Evolutionary conservation across 257 asterid genomes (phyloP).

Genomic region (Solanum stenotomum): DNA sequence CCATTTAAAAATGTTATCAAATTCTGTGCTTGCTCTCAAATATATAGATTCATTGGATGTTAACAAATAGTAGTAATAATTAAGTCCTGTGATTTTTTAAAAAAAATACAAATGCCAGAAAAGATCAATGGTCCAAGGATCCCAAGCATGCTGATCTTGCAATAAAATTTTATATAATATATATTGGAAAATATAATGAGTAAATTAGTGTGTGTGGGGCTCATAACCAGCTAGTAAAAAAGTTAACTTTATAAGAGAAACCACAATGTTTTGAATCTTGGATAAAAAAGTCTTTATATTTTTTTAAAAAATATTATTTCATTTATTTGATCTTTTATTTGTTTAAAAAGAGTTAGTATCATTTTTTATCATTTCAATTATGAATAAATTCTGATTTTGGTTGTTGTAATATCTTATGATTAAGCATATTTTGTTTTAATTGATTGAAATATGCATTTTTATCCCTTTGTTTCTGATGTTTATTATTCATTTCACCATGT

Average conservation of each 20-base stretch:
- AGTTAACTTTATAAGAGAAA: not conserved
- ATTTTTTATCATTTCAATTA: not conserved
- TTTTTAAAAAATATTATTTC: not conserved
- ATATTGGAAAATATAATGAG: not conserved
- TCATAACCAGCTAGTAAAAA: not conserved
- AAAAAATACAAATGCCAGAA: not conserved
- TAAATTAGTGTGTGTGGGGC: not conserved
- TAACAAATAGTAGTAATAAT: not conserved
- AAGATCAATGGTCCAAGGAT: not conserved
- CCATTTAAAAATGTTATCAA: not conserved
- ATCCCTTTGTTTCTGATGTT: not conserved
- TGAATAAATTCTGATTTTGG: not conserved
- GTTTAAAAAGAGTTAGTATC: not conserved
- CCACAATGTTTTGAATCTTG: not conserved
- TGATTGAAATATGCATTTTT: not conserved
- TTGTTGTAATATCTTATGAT: fast-evolving
- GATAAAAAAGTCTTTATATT: not conserved
- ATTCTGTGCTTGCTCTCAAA: not conserved
- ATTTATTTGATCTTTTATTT: not conserved
- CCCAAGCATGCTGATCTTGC: slow-evolving; percentile 8
- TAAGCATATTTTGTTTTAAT: not conserved
- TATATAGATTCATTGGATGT: not conserved
- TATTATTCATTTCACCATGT: not conserved
- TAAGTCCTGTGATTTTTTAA: not conserved
- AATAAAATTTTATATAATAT: not conserved